Conservation (phyloP, 768 basidiomycete genomes). For the Tubosaeta sp. region DNA sequence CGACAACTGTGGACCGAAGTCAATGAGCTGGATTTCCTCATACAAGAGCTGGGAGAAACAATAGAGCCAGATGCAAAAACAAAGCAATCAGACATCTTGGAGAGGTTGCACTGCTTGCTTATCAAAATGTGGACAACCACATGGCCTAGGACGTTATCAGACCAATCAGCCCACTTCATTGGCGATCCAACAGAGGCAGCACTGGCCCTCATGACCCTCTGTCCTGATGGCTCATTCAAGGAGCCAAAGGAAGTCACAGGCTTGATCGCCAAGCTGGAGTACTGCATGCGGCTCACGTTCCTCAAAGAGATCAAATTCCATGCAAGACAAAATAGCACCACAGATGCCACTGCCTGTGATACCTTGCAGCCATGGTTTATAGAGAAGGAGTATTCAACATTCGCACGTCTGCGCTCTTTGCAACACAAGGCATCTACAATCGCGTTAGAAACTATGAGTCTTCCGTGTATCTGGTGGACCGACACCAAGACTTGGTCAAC, state of each 20-base stretch:
- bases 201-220: not conserved
- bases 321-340: not conserved
- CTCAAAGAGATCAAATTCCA: not conserved
- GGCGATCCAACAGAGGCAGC: not conserved
- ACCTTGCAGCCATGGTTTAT: not conserved
- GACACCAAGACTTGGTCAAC: not conserved
- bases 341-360: not conserved
- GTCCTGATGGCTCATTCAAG: slow-evolving; percentile 16
- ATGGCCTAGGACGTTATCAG: not conserved
- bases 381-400: slow-evolving; percentile 3
- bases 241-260: slow-evolving; percentile 1
- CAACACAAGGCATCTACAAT: slow-evolving; percentile 3
- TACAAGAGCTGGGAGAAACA: not conserved
- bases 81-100: too few species aligned
- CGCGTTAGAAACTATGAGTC: not conserved
- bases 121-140: slow-evolving; percentile 7
- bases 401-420: slow-evolving; percentile 2
- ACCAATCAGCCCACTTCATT: not conserved
- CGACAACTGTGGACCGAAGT: not conserved
- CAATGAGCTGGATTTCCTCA: not conserved
- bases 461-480: slow-evolving; percentile 3
- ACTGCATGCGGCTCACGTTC: slow-evolving; percentile 7
- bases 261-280: not conserved
- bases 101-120: slow-evolving; percentile 6
- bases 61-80: too few species aligned